Conservation (phyloP, 2,329 filamentous ascomycete genomes). For the Exophiala sp. region DNA sequence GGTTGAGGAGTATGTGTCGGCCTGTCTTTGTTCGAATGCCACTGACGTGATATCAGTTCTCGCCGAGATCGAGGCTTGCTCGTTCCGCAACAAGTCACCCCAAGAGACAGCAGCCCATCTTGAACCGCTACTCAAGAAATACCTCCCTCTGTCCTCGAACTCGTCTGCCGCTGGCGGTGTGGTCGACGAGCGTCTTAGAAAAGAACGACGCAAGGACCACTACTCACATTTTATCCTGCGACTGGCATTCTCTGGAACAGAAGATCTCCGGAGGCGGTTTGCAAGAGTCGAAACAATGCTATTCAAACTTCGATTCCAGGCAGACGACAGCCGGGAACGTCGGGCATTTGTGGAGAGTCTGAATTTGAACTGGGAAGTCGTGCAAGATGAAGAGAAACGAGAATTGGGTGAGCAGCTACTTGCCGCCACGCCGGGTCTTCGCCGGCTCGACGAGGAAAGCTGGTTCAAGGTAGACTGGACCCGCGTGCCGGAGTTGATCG, state of each 20-base stretch:
- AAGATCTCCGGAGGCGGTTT: constrained; percentile 83
- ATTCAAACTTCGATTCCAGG: constrained; percentile 73
- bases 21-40: constrained; percentile 3
- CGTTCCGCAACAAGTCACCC: constrained; percentile 83
- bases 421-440: constrained; percentile 49
- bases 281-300: constrained; percentile 80
- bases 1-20: constrained; percentile 61
- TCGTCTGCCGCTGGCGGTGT: constrained; percentile 53
- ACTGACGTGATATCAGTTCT: constrained; percentile 31
- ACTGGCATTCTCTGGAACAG: constrained; percentile 83
- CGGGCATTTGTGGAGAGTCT: constrained; percentile 69
- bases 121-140: constrained; percentile 78
- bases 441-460: constrained; percentile 63
- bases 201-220: constrained; percentile 87
- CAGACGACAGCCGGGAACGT: constrained; percentile 68
- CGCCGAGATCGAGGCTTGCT: constrained; percentile 71
- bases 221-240: constrained; percentile 97
- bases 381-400: constrained; percentile 73
- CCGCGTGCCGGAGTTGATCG: constrained; percentile 81
- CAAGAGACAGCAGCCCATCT: constrained; percentile 78
- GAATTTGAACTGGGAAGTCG: constrained; percentile 76
- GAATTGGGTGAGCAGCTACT: constrained; percentile 57
- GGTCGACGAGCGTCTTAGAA: constrained; percentile 49
- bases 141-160: constrained; percentile 72
- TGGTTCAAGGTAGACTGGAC: constrained; percentile 99